A percentile compares a stretch with the other conserved stretches of the same genome.
Evolutionary conservation across 768 basidiomycete genomes (phyloP).

Genomic region (Calocera viscosa): DNA sequence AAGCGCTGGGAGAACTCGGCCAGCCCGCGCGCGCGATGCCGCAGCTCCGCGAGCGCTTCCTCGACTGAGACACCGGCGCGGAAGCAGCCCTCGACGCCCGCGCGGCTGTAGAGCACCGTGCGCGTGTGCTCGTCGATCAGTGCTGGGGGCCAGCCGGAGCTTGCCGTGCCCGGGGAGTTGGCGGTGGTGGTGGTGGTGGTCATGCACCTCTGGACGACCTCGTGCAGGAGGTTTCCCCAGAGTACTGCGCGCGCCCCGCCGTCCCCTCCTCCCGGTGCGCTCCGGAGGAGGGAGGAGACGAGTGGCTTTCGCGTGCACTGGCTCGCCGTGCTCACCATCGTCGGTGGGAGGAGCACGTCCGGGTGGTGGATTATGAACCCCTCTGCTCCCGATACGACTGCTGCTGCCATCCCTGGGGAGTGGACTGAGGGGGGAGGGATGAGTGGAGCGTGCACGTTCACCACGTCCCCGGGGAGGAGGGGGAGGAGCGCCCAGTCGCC

Average conservation of each 20-base stretch:
- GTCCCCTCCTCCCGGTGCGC: slow-evolving; percentile 24
- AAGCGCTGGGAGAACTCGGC: slow-evolving; percentile 53
- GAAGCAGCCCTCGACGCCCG: slow-evolving; percentile 3
- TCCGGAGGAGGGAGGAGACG: slow-evolving; percentile 51
- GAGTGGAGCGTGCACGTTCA: slow-evolving; percentile 56
- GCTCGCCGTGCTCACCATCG: slow-evolving; percentile 69
- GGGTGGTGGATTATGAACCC: slow-evolving; percentile 82
- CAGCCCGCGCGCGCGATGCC: slow-evolving; percentile 50
- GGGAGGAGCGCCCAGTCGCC: slow-evolving; percentile 70
- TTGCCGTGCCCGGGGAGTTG: no score
- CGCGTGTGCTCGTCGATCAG: neutral
- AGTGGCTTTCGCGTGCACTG: slow-evolving; percentile 79
- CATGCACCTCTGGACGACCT: slow-evolving; percentile 76
- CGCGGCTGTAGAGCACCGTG: neutral
- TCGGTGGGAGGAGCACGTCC: slow-evolving; percentile 82
- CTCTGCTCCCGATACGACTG: slow-evolving; percentile 49
- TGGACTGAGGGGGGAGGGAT: slow-evolving; percentile 32
- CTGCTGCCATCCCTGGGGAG: slow-evolving; percentile 32
- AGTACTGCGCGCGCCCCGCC: slow-evolving; percentile 31
- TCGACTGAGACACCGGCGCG: slow-evolving; percentile 35
- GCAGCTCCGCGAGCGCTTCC: slow-evolving; percentile 53
- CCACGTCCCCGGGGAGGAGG: slow-evolving; percentile 53
- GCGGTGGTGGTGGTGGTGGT: slow-evolving; percentile 14
- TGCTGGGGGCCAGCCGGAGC: slow-evolving; percentile 22
- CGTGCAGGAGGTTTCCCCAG: slow-evolving; percentile 90